Evolutionary conservation across 768 basidiomycete species (phyloP).

Genomic region (Hortiboletus flavorubellus): DNA sequence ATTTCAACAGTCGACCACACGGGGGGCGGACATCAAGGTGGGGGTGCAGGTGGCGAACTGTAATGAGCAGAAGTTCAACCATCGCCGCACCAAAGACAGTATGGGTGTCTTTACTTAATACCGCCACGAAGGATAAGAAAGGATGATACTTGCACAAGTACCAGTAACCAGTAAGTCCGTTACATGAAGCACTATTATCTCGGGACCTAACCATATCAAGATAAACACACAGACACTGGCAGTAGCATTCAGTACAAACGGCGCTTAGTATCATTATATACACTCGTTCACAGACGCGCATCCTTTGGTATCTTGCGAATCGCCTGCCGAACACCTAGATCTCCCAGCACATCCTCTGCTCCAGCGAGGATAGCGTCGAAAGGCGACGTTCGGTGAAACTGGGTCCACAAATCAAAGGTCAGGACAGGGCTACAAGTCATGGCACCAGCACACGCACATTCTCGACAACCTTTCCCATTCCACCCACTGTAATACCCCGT

Average conservation of each 20-base stretch:
- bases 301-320: constrained; percentile 65
- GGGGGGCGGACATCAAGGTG: too few relatives aligned
- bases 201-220: too few relatives aligned
- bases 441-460: constrained; percentile 47
- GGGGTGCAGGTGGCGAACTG: too few relatives aligned
- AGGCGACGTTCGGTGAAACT: constrained; percentile 82
- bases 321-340: constrained; percentile 71
- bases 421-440: neutral
- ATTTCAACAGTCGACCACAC: too few relatives aligned
- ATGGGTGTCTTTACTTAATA: too few relatives aligned
- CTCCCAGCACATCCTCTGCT: constrained; percentile 70
- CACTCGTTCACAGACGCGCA: constrained; percentile 36
- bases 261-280: neutral
- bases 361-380: constrained; percentile 86
- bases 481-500: constrained; percentile 78
- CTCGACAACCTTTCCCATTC: constrained; percentile 84
- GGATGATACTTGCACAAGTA: too few relatives aligned
- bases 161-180: too few relatives aligned
- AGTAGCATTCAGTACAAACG: neutral
- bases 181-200: too few relatives aligned
- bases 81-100: too few relatives aligned
- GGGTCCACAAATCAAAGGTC: neutral
- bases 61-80: too few relatives aligned
- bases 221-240: neutral
- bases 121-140: too few relatives aligned